Evolutionary conservation across 345 rosid species (phyloP).

Genomic region (Isatis tinctoria): DNA sequence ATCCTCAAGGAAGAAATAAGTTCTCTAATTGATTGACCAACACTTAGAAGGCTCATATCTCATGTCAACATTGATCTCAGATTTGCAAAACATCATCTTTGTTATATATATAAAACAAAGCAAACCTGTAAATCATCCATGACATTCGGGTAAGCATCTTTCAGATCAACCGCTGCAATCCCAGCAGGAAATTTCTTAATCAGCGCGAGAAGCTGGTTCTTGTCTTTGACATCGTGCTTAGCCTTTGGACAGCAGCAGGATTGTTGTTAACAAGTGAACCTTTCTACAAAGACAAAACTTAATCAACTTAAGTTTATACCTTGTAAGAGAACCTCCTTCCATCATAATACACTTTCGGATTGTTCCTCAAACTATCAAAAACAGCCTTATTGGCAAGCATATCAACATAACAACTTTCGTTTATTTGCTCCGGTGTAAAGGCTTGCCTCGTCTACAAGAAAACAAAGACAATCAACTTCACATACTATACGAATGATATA

Average conservation of each 20-base stretch:
- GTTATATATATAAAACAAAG: no score
- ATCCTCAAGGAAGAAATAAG: no score
- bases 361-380: constrained; percentile 73
- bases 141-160: constrained; percentile 79
- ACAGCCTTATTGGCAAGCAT: constrained; percentile 66
- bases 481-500: no score
- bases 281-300: background rate
- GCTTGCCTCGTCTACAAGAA: constrained; percentile 60
- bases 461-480: background rate
- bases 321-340: constrained; percentile 83
- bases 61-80: no score
- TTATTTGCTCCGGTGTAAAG: constrained; percentile 70
- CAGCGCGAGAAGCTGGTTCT: constrained; percentile 52
- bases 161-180: constrained; percentile 70
- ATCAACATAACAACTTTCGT: constrained; percentile 65
- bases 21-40: no score
- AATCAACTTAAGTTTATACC: constrained; percentile 29
- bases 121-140: constrained; percentile 81
- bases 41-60: no score
- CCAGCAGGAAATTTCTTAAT: constrained; percentile 55
- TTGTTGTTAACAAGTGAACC: background rate
- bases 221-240: constrained; percentile 69
- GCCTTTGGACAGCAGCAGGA: constrained; percentile 37
- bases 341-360: constrained; percentile 66
- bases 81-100: background rate